phyloP scores from a whole-genome alignment of 2,329 filamentous ascomycete species.

The Penicillium olsonii region DNA sequence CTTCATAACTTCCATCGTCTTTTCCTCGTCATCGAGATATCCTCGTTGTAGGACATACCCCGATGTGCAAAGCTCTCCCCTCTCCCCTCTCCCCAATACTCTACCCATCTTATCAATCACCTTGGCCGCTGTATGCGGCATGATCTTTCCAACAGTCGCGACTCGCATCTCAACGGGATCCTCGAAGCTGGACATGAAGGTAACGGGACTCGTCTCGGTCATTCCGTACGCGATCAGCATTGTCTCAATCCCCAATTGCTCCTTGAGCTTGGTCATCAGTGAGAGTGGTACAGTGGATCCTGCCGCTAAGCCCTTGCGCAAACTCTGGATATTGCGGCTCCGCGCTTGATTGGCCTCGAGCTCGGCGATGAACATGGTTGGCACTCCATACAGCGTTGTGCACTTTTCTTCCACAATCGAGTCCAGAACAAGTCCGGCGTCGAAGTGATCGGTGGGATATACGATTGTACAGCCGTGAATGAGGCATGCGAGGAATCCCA shows the following conservation, averaged over 20 bases:
- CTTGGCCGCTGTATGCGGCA: slow-evolving; percentile 77
- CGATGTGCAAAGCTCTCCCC: slow-evolving; percentile 71
- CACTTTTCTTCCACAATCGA: slow-evolving; percentile 58
- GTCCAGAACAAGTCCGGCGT: slow-evolving; percentile 45
- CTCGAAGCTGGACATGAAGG: slow-evolving; percentile 71
- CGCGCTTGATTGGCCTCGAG: slow-evolving; percentile 60
- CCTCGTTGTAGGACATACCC: slow-evolving; percentile 67
- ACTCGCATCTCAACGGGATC: slow-evolving; percentile 71
- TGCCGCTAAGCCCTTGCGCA: slow-evolving; percentile 82
- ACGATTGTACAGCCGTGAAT: slow-evolving; percentile 60
- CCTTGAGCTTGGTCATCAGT: slow-evolving; percentile 64
- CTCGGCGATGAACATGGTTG: slow-evolving; percentile 85
- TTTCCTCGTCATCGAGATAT: slow-evolving; percentile 38
- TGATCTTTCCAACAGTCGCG: slow-evolving; percentile 67
- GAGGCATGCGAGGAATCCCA: slow-evolving; percentile 46
- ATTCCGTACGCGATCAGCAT: slow-evolving; percentile 91
- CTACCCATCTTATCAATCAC: slow-evolving; percentile 67
- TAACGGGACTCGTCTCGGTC: slow-evolving; percentile 75
- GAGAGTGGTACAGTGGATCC: slow-evolving; percentile 75
- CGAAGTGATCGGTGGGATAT: slow-evolving; percentile 80
- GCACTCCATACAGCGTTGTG: slow-evolving; percentile 76
- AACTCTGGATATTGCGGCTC: slow-evolving; percentile 53
- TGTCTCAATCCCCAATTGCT: slow-evolving; percentile 69
- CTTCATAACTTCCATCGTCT: slow-evolving; percentile 67
- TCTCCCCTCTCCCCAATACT: slow-evolving; percentile 61